phyloP scores from a whole-genome alignment of 1,284 basidiomycete genomes.

The Kwoniella shivajii region DNA sequence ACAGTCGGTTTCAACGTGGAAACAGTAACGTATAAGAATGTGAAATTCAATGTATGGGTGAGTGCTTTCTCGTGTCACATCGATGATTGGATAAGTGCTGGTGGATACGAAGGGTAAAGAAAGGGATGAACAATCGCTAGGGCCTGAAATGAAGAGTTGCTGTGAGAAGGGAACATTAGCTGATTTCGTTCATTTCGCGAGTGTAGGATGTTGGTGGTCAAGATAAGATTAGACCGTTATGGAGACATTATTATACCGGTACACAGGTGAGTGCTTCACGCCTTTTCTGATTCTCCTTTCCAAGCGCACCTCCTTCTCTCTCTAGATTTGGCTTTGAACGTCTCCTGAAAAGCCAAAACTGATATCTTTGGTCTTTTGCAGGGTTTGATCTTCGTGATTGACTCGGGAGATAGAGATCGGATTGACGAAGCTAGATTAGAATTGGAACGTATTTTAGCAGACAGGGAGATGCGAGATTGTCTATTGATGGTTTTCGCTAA shows the following conservation, averaged over 20 bases:
- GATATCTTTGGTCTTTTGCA: slow-evolving; percentile 52
- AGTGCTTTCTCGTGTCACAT: slow-evolving; percentile 11
- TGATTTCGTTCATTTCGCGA: not conserved
- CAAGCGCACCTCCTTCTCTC: not conserved
- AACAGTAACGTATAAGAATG: slow-evolving; percentile 99
- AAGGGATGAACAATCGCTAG: too few species aligned
- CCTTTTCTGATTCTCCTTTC: too few species aligned
- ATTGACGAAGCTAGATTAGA: slow-evolving; percentile 97
- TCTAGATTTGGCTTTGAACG: slow-evolving; percentile 1
- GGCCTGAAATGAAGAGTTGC: not conserved
- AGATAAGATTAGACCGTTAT: slow-evolving; percentile 96
- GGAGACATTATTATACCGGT: slow-evolving; percentile 90
- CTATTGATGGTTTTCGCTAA: slow-evolving; percentile 96
- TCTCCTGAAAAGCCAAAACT: not conserved
- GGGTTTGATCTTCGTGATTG: slow-evolving; percentile 67
- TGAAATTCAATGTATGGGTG: slow-evolving; percentile 98
- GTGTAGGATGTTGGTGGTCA: slow-evolving; percentile 89
- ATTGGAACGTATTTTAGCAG: slow-evolving; percentile 92
- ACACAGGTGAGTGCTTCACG: slow-evolving; percentile 55
- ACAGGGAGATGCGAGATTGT: slow-evolving; percentile 98
- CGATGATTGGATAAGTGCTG: not conserved
- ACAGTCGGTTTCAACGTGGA: slow-evolving; percentile 97
- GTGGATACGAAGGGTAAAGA: not conserved
- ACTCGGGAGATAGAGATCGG: slow-evolving; percentile 81
- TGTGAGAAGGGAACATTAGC: not conserved